Conservation (phyloP, 768 basidiomycete species). For the Hortiboletus campestris region DNA sequence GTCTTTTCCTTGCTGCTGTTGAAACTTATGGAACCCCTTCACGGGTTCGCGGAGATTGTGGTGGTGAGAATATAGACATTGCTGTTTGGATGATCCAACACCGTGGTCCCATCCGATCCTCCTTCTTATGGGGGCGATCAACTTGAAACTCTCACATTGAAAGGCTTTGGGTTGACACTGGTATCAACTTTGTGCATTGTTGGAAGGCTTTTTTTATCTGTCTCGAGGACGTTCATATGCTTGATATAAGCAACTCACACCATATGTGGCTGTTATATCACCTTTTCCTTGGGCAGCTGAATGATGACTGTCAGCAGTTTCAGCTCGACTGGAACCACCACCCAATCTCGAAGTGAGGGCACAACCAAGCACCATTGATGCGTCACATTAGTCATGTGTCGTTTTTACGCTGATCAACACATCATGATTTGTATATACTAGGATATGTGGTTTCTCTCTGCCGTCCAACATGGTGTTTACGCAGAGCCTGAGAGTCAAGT, state of each 20-base stretch:
- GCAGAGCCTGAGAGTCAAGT: background rate
- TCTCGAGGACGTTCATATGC: constrained; percentile 34
- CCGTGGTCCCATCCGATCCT: constrained; percentile 20
- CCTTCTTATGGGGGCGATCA: constrained; percentile 36
- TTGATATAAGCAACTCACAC: constrained; percentile 28
- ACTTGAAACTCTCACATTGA: constrained; percentile 45
- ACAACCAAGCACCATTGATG: constrained; percentile 1
- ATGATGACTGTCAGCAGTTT: constrained; percentile 37
- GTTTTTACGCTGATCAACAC: no score
- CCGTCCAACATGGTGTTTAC: background rate
- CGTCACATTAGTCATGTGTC: background rate
- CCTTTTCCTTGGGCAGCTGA: constrained; percentile 39
- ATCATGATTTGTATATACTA: background rate
- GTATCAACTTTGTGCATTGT: constrained; percentile 34
- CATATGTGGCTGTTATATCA: constrained; percentile 46
- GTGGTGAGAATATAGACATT: constrained; percentile 31
- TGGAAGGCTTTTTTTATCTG: constrained; percentile 44
- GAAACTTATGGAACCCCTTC: constrained; percentile 20
- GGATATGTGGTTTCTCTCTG: constrained; percentile 5
- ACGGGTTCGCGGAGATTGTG: constrained; percentile 26
- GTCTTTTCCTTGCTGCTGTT: constrained; percentile 20
- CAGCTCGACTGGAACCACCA: constrained; percentile 40
- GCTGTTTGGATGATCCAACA: constrained; percentile 27
- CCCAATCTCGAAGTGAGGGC: constrained; percentile 19
- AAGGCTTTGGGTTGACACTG: constrained; percentile 43